phyloP scores from a whole-genome alignment of 2,329 filamentous ascomycete species.

The Alternaria dauci region DNA sequence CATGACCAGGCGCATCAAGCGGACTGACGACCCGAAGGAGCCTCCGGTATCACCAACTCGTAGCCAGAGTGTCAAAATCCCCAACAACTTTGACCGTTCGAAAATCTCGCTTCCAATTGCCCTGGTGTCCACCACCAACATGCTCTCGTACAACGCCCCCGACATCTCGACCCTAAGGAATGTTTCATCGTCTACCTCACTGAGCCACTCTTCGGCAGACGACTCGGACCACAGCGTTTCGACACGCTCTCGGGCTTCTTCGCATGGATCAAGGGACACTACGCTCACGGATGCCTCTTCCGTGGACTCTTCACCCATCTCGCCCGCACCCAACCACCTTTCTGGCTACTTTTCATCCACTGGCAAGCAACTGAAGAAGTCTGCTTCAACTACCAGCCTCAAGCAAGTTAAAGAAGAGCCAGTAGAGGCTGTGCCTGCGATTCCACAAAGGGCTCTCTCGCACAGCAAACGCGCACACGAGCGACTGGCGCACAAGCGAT shows the following conservation, averaged over 20 bases:
- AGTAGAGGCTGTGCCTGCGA: slow-evolving; percentile 64
- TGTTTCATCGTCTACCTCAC: slow-evolving; percentile 60
- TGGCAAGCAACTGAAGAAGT: slow-evolving; percentile 54
- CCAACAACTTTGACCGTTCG: slow-evolving; percentile 63
- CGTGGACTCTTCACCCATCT: slow-evolving; percentile 57
- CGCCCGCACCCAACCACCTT: slow-evolving; percentile 64
- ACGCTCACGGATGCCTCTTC: slow-evolving; percentile 70
- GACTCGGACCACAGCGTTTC: slow-evolving; percentile 72
- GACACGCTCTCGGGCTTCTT: slow-evolving; percentile 56
- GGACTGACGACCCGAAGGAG: slow-evolving; percentile 51
- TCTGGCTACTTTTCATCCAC: slow-evolving; percentile 66
- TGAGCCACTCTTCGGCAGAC: slow-evolving; percentile 67
- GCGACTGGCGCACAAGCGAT: slow-evolving; percentile 73
- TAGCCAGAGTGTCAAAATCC: slow-evolving; percentile 57
- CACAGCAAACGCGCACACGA: slow-evolving; percentile 91
- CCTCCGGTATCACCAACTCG: slow-evolving; percentile 45
- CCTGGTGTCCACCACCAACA: slow-evolving; percentile 93
- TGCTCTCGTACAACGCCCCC: slow-evolving; percentile 93
- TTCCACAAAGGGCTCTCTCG: slow-evolving; percentile 81
- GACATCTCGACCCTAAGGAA: slow-evolving; percentile 66
- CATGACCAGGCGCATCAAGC: slow-evolving; percentile 74
- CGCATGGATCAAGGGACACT: slow-evolving; percentile 66
- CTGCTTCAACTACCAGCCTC: slow-evolving; percentile 48
- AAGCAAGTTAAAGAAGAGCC: slow-evolving; percentile 37
- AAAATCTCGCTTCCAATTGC: slow-evolving; percentile 90